Evolutionary conservation across 805 yeast genomes (phyloP), one percentile per base, ranked within the genome.

Genomic region (Groenewaldozyma tartarivorans): DNA sequence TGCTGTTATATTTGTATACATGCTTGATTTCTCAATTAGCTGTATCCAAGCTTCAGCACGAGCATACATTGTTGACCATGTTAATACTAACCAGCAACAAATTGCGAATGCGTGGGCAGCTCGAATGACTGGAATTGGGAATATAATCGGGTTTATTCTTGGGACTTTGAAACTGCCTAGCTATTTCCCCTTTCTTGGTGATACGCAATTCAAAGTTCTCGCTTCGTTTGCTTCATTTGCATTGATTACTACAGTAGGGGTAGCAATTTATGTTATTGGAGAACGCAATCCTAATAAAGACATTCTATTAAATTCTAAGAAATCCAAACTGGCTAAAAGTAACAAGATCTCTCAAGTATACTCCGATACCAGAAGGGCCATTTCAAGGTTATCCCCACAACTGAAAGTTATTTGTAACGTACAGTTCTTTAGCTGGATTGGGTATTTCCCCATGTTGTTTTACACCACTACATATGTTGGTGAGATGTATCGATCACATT

Each of bases 21-120:
- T 71, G 3, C 53, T 75, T 35, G 82, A 77, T 50, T 72, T 77
- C 41, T 69, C 79, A 4, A 73, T 77, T 29, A 69, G 70, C 43
- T 71, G 68, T 2, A 77, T 77, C 40, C 81, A 76, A 48, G 80
- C 82, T 1, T 67, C 78, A 4, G 60, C 75, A 5, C 62, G 83
- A 9, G 81, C 83, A 0, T 64, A 75, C 32, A 73, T 77, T 22
- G 80, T 77, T 18, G 83, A 77, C 50, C 71, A 73, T 46, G 75
- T 75, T 5, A 73, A 79, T 4, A 64, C 74, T 0, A 56, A 62
- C 38, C 81, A 74, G 48, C 82, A 77, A 49, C 74, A 71, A 41
- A 50, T 61, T 4, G 78, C 80, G 6, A 77, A 76, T 52, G 81
- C 80, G 1, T 74, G 79, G 79, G 82, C 81, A 1, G 79, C 81